phyloP scores from a whole-genome alignment of 2,329 filamentous ascomycete genomes.

The Fusarium sp. region DNA sequence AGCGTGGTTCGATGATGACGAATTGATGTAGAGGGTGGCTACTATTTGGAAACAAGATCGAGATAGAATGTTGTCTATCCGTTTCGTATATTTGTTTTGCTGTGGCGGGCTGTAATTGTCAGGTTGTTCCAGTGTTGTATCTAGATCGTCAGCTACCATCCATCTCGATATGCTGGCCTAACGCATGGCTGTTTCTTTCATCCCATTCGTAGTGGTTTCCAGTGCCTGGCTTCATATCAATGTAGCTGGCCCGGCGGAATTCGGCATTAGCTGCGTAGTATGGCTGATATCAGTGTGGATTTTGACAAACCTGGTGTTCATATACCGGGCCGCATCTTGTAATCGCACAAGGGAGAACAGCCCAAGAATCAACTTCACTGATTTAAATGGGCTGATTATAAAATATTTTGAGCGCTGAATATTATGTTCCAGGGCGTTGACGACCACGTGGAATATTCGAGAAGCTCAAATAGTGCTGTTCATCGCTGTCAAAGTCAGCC shows the following conservation, averaged over 20 bases:
- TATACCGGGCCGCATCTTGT: constrained; percentile 1
- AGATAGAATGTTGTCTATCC: neutral
- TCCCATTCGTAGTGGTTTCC: neutral
- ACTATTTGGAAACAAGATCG: neutral
- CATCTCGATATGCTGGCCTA: neutral
- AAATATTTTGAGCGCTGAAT: neutral
- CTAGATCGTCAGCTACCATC: neutral
- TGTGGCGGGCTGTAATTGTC: neutral
- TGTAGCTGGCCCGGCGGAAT: constrained; percentile 2
- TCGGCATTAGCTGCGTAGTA: constrained; percentile 1
- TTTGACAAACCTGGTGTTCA: neutral
- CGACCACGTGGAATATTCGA: neutral
- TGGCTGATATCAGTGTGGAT: neutral
- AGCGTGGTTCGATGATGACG: neutral
- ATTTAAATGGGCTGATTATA: no score
- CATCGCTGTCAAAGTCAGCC: constrained; percentile 3
- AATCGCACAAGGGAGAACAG: constrained; percentile 10
- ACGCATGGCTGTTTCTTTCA: neutral
- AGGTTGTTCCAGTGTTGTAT: neutral
- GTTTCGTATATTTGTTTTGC: neutral
- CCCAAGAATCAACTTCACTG: no score
- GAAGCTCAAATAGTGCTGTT: neutral
- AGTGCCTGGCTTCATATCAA: neutral
- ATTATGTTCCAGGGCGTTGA: neutral
- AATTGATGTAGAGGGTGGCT: neutral